Evolutionary conservation across 495 filamentous ascomycete genomes (phyloP), one percentile per base, ranked within the genome.

Genomic region (Penicillium tannophilum): DNA sequence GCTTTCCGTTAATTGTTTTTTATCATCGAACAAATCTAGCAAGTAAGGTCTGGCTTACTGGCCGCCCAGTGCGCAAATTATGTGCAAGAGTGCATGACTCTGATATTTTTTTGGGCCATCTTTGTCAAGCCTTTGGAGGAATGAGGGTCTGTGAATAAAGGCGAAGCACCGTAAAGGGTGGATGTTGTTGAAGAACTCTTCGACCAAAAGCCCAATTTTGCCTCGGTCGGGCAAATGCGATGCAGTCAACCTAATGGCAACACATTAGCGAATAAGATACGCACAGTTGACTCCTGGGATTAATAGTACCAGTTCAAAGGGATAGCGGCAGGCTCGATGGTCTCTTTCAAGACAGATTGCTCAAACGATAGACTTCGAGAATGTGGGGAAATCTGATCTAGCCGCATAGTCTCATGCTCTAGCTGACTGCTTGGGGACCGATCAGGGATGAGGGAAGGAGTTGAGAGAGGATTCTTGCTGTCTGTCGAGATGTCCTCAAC

Each of bases 121-220:
- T 16, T 61, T 63, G 56, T 76, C 73, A 16, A 76, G 52, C 33
- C 58, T 58, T 41, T 62, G 70, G 7, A 73, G 54, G 24, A 76
- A 74, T 4, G 70, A 68, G 3, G 73, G 73, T 44, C 67, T 67
- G 35, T 76, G 71, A 2, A 73, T 69, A 33, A 76, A 76, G 6
- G 67, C 71, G 49, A 72, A 76, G 46, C 70, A 74, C 11, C 73
- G 62, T 14, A 76, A 52, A 10, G 70, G 70, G 41, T 76, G 73
- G n/a, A 76, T 55, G 44, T 76, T 72, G 31, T 67, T 64, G 35
- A 74, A 74, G 46, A 74, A 76, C 20, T 72, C 63, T 30, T 76
- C 68, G 19, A 72, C 68, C 11, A 74, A 55, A 17, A 65, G 51
- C 17, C 58, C 43, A 6, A 73, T 61, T 14, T 63, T 64, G n/a